phyloP scores from a whole-genome alignment of 2,329 filamentous ascomycete species.

The Boeremia lycopersici region DNA sequence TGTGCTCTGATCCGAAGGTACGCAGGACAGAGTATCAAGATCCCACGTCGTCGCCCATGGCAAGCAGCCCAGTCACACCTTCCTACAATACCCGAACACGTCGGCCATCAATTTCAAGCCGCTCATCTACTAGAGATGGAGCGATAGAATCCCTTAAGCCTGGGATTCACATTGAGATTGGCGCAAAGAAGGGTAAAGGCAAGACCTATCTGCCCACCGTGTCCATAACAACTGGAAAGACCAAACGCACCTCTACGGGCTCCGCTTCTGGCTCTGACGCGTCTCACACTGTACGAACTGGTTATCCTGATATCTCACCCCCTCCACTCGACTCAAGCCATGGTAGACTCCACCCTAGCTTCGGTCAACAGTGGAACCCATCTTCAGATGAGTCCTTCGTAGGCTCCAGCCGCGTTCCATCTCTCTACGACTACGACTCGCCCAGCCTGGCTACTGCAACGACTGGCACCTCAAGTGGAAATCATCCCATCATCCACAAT shows the following conservation, averaged over 20 bases:
- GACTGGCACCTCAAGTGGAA: constrained; percentile 23
- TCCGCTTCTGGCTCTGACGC: constrained; percentile 37
- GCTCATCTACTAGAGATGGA: constrained; percentile 35
- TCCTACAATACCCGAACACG: constrained; percentile 33
- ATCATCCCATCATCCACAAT: constrained; percentile 39
- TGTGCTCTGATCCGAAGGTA: constrained; percentile 35
- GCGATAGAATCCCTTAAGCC: constrained; percentile 27
- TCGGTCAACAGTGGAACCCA: constrained; percentile 31
- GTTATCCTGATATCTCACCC: constrained; percentile 38
- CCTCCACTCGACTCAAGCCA: constrained; percentile 21
- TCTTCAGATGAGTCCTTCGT: constrained; percentile 39
- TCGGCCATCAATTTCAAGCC: constrained; percentile 30
- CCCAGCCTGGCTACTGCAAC: constrained; percentile 17
- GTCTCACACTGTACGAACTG: constrained; percentile 40
- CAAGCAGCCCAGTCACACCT: constrained; percentile 40
- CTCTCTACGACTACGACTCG: constrained; percentile 40
- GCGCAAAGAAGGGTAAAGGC: constrained; percentile 32
- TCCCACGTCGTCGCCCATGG: constrained; percentile 36
- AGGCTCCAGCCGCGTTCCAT: constrained; percentile 35
- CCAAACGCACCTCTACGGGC: constrained; percentile 28
- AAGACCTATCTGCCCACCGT: constrained; percentile 31
- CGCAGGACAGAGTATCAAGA: constrained; percentile 37
- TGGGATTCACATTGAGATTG: constrained; percentile 38
- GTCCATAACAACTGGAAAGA: constrained; percentile 21
- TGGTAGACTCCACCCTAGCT: constrained; percentile 23